phyloP scores from a whole-genome alignment of 495 filamentous ascomycete species.

The Aspergillus asperescens region DNA sequence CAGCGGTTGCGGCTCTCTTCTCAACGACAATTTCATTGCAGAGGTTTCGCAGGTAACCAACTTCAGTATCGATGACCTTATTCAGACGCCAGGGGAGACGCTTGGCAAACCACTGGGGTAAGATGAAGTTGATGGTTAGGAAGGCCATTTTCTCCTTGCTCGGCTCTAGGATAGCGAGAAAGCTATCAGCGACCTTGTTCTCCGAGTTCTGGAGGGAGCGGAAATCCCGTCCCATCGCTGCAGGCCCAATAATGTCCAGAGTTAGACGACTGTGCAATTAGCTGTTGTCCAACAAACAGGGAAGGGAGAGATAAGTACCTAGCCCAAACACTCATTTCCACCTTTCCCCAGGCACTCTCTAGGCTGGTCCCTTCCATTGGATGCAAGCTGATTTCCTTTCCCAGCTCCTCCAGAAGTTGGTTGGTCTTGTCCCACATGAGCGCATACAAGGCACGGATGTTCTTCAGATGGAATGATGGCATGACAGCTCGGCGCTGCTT shows the following conservation, averaged over 20 bases:
- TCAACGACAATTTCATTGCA: constrained; percentile 62
- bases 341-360: constrained; percentile 38
- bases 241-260: constrained; percentile 81
- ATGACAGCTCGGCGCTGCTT: constrained; percentile 70
- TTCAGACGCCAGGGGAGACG: constrained; percentile 65
- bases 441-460: constrained; percentile 76
- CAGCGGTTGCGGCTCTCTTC: constrained; percentile 51
- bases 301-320: constrained; percentile 29
- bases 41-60: constrained; percentile 52
- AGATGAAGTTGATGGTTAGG: constrained; percentile 41
- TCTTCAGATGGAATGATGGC: constrained; percentile 77
- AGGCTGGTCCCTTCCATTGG: constrained; percentile 38
- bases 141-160: constrained; percentile 44
- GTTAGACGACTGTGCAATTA: constrained; percentile 55
- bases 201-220: constrained; percentile 58
- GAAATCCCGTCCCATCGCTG: constrained; percentile 79
- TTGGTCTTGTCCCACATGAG: constrained; percentile 65
- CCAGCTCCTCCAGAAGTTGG: constrained; percentile 35
- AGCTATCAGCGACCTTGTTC: constrained; percentile 62
- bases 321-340: constrained; percentile 68
- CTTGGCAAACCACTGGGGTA: constrained; percentile 45
- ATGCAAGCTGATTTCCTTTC: constrained; percentile 34
- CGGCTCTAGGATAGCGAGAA: constrained; percentile 51
- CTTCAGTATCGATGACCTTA: constrained; percentile 51
- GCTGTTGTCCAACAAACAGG: not conserved